Base-by-base conservation (phyloP, 2,329 filamentous ascomycete species). In the Arachnomyces sp. region DNA sequence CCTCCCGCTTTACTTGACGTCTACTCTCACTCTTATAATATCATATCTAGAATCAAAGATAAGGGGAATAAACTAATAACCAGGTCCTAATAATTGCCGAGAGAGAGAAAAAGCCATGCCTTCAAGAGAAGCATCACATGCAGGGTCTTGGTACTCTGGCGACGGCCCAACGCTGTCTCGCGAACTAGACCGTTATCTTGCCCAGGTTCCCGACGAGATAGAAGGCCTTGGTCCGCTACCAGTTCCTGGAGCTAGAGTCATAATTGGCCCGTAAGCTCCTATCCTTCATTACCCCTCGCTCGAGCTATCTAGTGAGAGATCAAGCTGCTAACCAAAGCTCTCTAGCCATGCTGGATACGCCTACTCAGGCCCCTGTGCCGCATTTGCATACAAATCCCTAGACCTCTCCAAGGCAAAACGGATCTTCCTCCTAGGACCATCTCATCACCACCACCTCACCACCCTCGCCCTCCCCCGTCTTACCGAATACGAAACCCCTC, bases 371-470 rank as follows among this genome's bases (percentile, higher is more conserved):
- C 78, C 82, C 30, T 90, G 87, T 51, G 92, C 92, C 32, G 92
- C 89, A 32, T 96, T 87, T 81, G 92, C 92, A 7, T 98, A 96
- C 67, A 92, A 86, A 63, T 77, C 78, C 5, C 80, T 94, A 36
- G 88, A 96, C 60, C 74, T 96, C 41, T 82, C 79, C 44, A 77
- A 78, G 45, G 83, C 81, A 16, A 94, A 93, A 64, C 83, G 88
- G 3, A 77, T 98, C 48, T 96, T 98, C 57, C 72, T 98, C 31
- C 77, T 98, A 12, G 92, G 92, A 0, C 92, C 92, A 2, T 95
- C 90, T 1, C 92, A 98, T 56, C 87, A 90, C 36, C 80, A 85
- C 61, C 84, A 86, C 48, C 78, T 96, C 1, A 69, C 75, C 1
- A 84, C 81, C 36, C 84, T 85, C 49, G 88, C 87, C 2, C 72